A percentile compares a stretch with the other conserved stretches of the same genome.
These are phyloP conservation scores for Persicaria maculosa DNA, from an alignment of 148 eudicot species.

Conservation along the genomic window DNA sequence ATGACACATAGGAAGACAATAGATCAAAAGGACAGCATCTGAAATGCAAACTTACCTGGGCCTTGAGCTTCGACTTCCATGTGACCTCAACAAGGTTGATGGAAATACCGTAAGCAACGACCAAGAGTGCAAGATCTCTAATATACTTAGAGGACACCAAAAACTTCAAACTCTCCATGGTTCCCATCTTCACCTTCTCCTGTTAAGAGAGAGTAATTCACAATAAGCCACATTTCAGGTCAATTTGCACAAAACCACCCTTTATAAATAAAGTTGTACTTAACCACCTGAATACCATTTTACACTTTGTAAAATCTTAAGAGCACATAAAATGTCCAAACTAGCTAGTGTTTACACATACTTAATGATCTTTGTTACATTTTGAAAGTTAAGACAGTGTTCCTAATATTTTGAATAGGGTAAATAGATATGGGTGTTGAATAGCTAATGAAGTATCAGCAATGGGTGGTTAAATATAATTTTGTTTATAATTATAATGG, in stretches of 20 bases:
- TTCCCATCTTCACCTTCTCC: constrained; percentile 93
- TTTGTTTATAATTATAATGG: too few species aligned
- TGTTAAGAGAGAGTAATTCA: constrained; percentile 18
- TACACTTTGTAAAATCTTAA: neutral
- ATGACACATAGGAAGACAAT: neutral
- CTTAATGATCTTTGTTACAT: too few species aligned
- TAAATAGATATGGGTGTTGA: too few species aligned
- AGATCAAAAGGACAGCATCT: neutral
- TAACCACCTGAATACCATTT: neutral
- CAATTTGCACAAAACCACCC: neutral
- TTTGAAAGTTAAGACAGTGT: too few species aligned
- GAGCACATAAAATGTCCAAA: neutral
- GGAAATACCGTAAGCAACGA: constrained; percentile 96
- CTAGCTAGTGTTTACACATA: too few species aligned
- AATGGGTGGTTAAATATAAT: too few species aligned
- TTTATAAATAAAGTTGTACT: neutral
- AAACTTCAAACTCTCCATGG: constrained; percentile 97
- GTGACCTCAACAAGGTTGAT: constrained; percentile 98
- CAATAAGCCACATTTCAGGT: neutral
- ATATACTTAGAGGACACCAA: constrained; percentile 77
- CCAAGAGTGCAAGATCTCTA: constrained; percentile 91
- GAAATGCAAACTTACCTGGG: constrained; percentile 52
- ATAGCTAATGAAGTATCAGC: too few species aligned
- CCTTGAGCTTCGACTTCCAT: constrained; percentile 99
- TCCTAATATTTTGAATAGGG: too few species aligned